Conservation (phyloP, 2,329 filamentous ascomycete genomes). For the Stagonosporopsis rhizophila region DNA sequence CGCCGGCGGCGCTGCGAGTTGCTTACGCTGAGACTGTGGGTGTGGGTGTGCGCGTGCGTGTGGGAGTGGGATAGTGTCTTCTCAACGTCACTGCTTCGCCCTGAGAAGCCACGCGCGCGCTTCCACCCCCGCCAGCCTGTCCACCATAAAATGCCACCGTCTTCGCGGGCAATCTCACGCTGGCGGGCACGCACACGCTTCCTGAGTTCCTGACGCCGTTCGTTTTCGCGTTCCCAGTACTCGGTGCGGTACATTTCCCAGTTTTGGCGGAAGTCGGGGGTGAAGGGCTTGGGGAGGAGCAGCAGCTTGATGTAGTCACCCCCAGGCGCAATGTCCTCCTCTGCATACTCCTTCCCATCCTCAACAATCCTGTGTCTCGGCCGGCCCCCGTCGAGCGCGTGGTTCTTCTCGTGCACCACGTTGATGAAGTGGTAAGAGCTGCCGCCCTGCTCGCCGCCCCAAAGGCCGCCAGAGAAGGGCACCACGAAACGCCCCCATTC, state of each 20-base stretch:
- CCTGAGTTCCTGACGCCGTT: conserved; percentile 77
- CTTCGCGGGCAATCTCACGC: conserved; percentile 69
- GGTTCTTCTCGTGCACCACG: conserved; percentile 52
- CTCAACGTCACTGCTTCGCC: conserved; percentile 40
- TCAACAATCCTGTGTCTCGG: conserved; percentile 56
- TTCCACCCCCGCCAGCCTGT: conserved; percentile 71
- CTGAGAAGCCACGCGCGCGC: conserved; percentile 39
- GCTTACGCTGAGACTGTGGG: conserved; percentile 7
- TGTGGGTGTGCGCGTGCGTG: conserved; percentile 15
- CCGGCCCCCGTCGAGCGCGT: conserved; percentile 32
- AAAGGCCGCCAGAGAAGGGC: conserved; percentile 64
- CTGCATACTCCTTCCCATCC: conserved; percentile 68
- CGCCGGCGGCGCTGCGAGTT: conserved; percentile 34
- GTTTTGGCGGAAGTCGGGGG: conserved; percentile 90
- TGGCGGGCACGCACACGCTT: conserved; percentile 73
- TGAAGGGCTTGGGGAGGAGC: conserved; percentile 92
- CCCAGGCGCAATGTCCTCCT: conserved; percentile 88
- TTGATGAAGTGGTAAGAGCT: conserved; percentile 82
- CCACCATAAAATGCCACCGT: conserved; percentile 85
- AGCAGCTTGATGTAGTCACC: conserved; percentile 92
- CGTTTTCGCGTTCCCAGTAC: conserved; percentile 97
- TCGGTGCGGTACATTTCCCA: conserved; percentile 95
- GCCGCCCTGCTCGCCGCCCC: conserved; percentile 59
- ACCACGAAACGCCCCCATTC: conserved; percentile 78
- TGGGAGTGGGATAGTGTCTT: conserved; percentile 23